These are phyloP conservation scores for Fragaria iinumae DNA, from an alignment of 306 rosid species.

Conservation along the genomic window DNA sequence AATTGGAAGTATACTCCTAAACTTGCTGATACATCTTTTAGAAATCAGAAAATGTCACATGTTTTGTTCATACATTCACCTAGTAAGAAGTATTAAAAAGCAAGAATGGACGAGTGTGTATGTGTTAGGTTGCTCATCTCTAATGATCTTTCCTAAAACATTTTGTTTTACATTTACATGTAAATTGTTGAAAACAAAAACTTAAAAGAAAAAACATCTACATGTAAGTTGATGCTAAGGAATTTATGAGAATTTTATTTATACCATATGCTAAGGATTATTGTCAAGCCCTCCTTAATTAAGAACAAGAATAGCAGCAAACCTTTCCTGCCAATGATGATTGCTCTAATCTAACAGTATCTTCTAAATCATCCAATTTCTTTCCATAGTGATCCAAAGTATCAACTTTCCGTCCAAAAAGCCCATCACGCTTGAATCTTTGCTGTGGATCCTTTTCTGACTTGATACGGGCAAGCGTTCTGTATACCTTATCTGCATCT, in stretches of 20 bases:
- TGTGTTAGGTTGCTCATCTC: neutral
- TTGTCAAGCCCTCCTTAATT: neutral
- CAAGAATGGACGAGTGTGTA: neutral
- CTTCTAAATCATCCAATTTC: constrained; percentile 61
- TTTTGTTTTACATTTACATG: neutral
- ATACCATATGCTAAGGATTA: neutral
- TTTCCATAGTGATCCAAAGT: constrained; percentile 49
- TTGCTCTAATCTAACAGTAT: constrained; percentile 64
- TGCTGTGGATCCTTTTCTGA: constrained; percentile 32
- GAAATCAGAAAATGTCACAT: neutral
- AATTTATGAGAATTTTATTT: neutral
- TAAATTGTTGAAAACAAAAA: neutral
- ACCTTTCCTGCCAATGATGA: constrained; percentile 61
- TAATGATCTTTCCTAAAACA: neutral
- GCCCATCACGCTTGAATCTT: constrained; percentile 53
- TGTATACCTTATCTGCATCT: constrained; percentile 64
- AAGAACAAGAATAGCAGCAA: constrained; percentile 10
- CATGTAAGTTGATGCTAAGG: neutral
- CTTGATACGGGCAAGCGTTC: constrained; percentile 45
- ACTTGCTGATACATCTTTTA: neutral
- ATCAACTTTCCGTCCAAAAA: constrained; percentile 56
- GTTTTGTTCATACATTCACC: neutral
- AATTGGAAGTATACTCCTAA: neutral
- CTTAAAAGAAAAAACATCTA: neutral
- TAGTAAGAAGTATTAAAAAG: neutral